A percentile compares a stretch with the other conserved stretches of the same genome.
Conservation (phyloP, 345 rosid genomes). For the Arabidopsis suecica region DNA sequence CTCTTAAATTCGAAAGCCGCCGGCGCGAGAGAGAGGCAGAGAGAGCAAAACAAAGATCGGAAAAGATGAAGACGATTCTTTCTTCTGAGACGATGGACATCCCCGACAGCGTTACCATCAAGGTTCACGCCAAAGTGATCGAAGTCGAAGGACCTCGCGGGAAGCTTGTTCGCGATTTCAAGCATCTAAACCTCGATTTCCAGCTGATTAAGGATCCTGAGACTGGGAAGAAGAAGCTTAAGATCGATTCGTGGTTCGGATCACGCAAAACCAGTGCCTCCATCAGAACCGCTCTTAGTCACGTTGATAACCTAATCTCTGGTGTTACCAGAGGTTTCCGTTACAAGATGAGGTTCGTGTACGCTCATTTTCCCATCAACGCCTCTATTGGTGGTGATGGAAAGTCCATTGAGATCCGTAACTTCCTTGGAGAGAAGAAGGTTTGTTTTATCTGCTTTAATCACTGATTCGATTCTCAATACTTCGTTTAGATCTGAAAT, state of each 20-base stretch:
- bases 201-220: constrained; percentile 49
- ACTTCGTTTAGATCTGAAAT: background rate
- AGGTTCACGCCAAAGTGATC: constrained; percentile 54
- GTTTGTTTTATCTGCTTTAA: constrained; percentile 19
- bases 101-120: constrained; percentile 60
- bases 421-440: constrained; percentile 60
- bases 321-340: constrained; percentile 63
- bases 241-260: constrained; percentile 54
- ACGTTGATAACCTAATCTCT: constrained; percentile 50
- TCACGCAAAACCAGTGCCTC: constrained; percentile 49
- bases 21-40: too few species aligned
- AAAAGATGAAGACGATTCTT: constrained; percentile 47
- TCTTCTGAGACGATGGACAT: constrained; percentile 69
- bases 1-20: too few species aligned
- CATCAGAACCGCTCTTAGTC: constrained; percentile 52
- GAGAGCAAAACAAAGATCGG: background rate
- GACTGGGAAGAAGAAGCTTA: constrained; percentile 43
- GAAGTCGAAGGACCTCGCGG: constrained; percentile 51
- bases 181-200: constrained; percentile 60
- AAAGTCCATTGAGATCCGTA: constrained; percentile 56
- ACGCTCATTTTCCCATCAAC: constrained; percentile 62
- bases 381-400: constrained; percentile 52
- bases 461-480: background rate
- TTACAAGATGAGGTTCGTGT: constrained; percentile 64
- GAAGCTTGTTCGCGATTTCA: constrained; percentile 53